These are phyloP conservation scores for Ogataea degrootiae DNA, from an alignment of 805 yeast genomes.

Conservation along the genomic window DNA sequence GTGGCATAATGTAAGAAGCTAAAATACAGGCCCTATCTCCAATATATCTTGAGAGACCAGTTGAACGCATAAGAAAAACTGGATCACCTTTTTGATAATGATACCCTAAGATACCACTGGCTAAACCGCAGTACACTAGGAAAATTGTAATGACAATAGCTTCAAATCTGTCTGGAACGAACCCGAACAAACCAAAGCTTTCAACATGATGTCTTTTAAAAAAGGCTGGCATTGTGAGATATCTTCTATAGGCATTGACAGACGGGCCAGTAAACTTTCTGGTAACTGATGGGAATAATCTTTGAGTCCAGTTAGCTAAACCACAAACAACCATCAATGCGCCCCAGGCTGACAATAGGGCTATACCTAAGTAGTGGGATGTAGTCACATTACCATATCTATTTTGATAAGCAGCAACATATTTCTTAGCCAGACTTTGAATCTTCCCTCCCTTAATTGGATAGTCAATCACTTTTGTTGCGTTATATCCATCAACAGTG, in stretches of 20 bases:
- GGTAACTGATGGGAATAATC: constrained; percentile 35
- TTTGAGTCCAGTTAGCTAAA: constrained; percentile 36
- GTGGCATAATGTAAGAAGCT: constrained; percentile 43
- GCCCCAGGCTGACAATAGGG: constrained; percentile 46
- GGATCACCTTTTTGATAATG: constrained; percentile 18
- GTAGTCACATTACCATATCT: constrained; percentile 34
- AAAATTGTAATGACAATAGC: constrained; percentile 37
- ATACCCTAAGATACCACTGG: constrained; percentile 20
- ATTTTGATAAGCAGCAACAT: constrained; percentile 21
- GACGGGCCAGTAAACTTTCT: constrained; percentile 27
- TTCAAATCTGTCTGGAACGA: constrained; percentile 53
- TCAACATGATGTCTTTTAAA: constrained; percentile 20
- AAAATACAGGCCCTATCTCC: constrained; percentile 54
- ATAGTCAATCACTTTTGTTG: constrained; percentile 25
- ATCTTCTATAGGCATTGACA: constrained; percentile 23
- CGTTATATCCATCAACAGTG: constrained; percentile 28
- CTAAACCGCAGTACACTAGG: constrained; percentile 24
- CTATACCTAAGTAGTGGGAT: constrained; percentile 44
- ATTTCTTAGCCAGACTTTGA: constrained; percentile 19
- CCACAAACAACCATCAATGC: constrained; percentile 38
- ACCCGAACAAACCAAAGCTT: constrained; percentile 19
- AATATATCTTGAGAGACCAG: constrained; percentile 30
- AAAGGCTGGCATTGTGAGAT: constrained; percentile 21
- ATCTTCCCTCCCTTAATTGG: constrained; percentile 32
- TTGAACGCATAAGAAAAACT: constrained; percentile 12